Conservation (phyloP, 495 filamentous ascomycete genomes). For the Thermothielavioides terrestris region DNA sequence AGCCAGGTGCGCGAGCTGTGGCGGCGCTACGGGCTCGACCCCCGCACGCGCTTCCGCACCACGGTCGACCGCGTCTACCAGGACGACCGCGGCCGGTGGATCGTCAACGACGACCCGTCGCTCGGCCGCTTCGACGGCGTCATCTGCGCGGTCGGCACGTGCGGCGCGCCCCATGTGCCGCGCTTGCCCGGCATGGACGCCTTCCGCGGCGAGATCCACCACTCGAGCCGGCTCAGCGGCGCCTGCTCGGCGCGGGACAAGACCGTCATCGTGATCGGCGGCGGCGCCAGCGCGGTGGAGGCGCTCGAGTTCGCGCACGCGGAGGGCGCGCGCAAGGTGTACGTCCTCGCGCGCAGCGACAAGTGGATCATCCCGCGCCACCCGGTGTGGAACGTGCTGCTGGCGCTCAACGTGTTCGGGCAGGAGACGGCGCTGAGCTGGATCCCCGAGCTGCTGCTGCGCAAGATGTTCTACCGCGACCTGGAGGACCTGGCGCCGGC, state of each 20-base stretch:
- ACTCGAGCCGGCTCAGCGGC: slow-evolving; percentile 66
- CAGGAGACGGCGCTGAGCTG: slow-evolving; percentile 64
- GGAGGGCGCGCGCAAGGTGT: slow-evolving; percentile 55
- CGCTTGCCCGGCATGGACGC: slow-evolving; percentile 54
- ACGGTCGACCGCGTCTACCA: slow-evolving; percentile 58
- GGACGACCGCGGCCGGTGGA: slow-evolving; percentile 62
- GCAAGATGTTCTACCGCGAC: slow-evolving; percentile 77
- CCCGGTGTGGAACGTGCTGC: slow-evolving; percentile 59
- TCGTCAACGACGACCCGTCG: slow-evolving; percentile 57
- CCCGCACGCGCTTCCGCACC: slow-evolving; percentile 63
- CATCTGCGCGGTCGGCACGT: slow-evolving; percentile 68
- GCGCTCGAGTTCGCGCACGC: slow-evolving; percentile 71
- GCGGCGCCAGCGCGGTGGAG: slow-evolving; percentile 76
- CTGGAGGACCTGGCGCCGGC: slow-evolving; percentile 67
- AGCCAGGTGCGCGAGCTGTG: slow-evolving; percentile 62
- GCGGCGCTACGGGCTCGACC: slow-evolving; percentile 64
- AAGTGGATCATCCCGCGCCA: slow-evolving; percentile 89
- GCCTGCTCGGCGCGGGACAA: slow-evolving; percentile 52
- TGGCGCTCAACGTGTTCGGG: slow-evolving; percentile 72
- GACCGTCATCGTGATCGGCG: slow-evolving; percentile 65
- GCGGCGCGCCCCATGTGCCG: slow-evolving; percentile 67
- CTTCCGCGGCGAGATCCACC: slow-evolving; percentile 60
- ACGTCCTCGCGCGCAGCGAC: slow-evolving; percentile 67
- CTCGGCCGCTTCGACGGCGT: slow-evolving; percentile 71
- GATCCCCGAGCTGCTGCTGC: slow-evolving; percentile 68